Evolutionary conservation across 495 filamentous ascomycete species (phyloP), one percentile per base, ranked within the genome.

Genomic region (Chaetomium tenue): DNA sequence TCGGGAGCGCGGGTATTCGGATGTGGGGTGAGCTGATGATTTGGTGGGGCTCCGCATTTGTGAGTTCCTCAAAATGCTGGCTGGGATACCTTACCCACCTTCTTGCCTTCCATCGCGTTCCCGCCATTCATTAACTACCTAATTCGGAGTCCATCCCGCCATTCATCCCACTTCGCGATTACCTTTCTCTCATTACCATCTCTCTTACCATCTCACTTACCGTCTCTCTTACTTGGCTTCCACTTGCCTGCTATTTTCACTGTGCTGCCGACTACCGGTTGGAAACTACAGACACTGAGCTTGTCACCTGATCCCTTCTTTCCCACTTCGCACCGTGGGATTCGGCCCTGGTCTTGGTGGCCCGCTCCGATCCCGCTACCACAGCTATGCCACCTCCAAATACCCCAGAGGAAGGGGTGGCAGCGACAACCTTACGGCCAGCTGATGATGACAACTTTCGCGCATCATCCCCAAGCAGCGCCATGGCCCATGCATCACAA

Each of bases 321-420:
- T 5, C 59, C 33, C 18, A 48, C 33, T 30, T 23, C 20, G 26
- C 46, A 44, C 44, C 44, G 61, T 47, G 25, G 54, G 22, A n/a
- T 60, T 56, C 16, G 20, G 8, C 11, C 47, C 40, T 9, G 44
- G 54, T 26, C 54, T 6, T 37, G 33, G 33, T 37, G 5, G 30
- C 28, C 16, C 18, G 9, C 22, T 40, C 13, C 20, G 44, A 37
- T 16, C n/a, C 16, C 13, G 12, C 2, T 20, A 16, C 28, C 28
- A 13, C 39, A 3, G 50, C 51, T 23, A 66, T 70, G 68, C 66
- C 66, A n/a, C 66, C 66, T 11, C 66, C 66, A 53, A 68, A 68
- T n/a, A 68, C 66, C 39, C 66, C 66, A 13, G 66, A 65, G 37
- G 66, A 65, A 20, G 58, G 47, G 15, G 16, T 65, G n/a, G 37